Percentiles rank a stretch among this genome's conserved stretches.
These are phyloP conservation scores for Acidomyces sp. DNA, from an alignment of 495 filamentous ascomycete genomes.

Conservation along the genomic window DNA sequence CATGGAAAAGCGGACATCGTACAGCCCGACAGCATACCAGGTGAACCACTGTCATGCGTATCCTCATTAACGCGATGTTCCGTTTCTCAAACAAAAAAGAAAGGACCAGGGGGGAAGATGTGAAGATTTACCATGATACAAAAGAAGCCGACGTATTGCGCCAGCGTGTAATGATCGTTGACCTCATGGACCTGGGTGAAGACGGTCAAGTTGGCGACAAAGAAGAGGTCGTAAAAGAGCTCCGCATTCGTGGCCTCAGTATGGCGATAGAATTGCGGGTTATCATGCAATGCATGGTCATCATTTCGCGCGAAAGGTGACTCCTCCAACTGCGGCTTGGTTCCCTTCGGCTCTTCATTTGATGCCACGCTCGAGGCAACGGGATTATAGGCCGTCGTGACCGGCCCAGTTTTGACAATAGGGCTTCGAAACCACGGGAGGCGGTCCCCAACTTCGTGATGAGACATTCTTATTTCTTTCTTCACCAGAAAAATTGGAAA, in stretches of 20 bases:
- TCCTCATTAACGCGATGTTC: too few relatives aligned
- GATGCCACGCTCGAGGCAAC: background rate
- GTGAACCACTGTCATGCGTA: slow-evolving; percentile 44
- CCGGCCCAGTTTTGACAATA: background rate
- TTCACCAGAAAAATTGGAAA: too few relatives aligned
- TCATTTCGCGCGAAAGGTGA: slow-evolving; percentile 1
- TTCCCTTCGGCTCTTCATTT: background rate
- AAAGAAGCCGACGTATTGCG: slow-evolving; percentile 50
- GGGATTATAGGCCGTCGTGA: background rate
- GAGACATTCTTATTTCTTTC: too few relatives aligned
- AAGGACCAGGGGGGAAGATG: background rate
- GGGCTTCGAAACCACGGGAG: slow-evolving; percentile 5
- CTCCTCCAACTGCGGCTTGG: background rate
- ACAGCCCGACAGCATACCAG: slow-evolving; percentile 55
- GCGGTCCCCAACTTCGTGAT: slow-evolving; percentile 4
- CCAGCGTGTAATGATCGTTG: slow-evolving; percentile 30
- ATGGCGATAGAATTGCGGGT: slow-evolving; percentile 21
- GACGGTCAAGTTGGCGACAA: slow-evolving; percentile 26
- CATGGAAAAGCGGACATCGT: slow-evolving; percentile 54
- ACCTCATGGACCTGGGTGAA: slow-evolving; percentile 24
- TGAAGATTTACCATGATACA: slow-evolving; percentile 33
- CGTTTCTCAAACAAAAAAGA: too few relatives aligned
- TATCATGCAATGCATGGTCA: slow-evolving; percentile 18
- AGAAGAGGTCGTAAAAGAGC: slow-evolving; percentile 28
- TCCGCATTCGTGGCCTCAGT: slow-evolving; percentile 25